Evolutionary conservation across 441 rosid species (phyloP), one percentile per base, ranked within the genome.

Genomic region (Geranium incanum): DNA sequence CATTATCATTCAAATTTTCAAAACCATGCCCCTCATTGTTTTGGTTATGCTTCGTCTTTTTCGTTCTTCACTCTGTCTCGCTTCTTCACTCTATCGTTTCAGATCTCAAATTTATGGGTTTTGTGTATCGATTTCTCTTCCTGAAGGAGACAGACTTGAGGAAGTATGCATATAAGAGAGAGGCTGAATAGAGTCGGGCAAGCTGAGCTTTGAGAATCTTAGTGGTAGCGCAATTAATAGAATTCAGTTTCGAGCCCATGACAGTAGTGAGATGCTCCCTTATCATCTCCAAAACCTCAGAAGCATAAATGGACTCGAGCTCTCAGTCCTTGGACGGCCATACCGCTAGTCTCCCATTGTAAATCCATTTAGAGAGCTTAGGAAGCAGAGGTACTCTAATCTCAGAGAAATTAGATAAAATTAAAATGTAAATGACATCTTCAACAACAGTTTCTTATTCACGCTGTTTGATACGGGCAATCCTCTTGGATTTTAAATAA

Each of bases 261-360:
- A 89, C 92, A 41, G 90, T 79, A 36, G 82, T 75, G 3, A 94
- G 88, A 38, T 91, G 96, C 76, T 89, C 96, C 68, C 80, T 86
- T 68, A 94, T 80, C 87, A 91, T 83, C 73, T 88, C 84, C 72
- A 94, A 77, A 13, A 81, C 74, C 68, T 94, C 96, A 4, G 78
- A 70, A 80, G 81, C 75, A 66, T 91, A 84, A 50, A 94, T 86
- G 4, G 98, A 94, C 72, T 94, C 97, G 13, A 94, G 74, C 74
- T 89, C 95, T 90, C 93, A 90, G 83, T 86, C 92, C 82, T 87
- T 94, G 6, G 93, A 63, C 36, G 96, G 97, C 84, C 86, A 86
- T 71, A 87, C 89, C 86, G 89, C 96, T 43, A 94, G 90, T 69
- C 97, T 84, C 39, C 87, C 80, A 71, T 91, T 94, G 73, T 86